Base-by-base conservation (phyloP, 108 stramenopile species). In the Nannochloropsis granulata region DNA sequence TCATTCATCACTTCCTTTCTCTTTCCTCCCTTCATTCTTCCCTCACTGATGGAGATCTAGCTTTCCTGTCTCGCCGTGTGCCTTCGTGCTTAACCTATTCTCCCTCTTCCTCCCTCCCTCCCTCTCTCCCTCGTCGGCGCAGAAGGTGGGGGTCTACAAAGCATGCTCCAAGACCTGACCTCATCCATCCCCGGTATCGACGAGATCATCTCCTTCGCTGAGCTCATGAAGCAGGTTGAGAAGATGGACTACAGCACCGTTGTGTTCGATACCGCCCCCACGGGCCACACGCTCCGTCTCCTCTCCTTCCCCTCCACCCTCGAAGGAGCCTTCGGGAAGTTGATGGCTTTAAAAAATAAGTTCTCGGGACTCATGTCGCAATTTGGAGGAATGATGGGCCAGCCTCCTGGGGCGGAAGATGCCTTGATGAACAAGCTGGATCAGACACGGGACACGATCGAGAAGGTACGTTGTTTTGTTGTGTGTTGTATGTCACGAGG, bases 241-340 rank as follows among this genome's bases (percentile, higher is more conserved):
- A 89, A 85, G 83, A 91, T 97, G 88, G 97, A 99, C 91, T 98
- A 95, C 91, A 94, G 95, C 85, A 94, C 95, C 21, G 94, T 99
- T 81, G 96, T 98, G 23, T 97, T 99, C 89, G 98, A 99, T 88
- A 99, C 98, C 12, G 98, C 98, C 12, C 98, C 98, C 12, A 99
- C 98, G 12, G 98, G 98, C 19, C 98, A 99, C 90, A 99, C 98
- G n/a, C 94, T 98, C 42, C 93, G 97, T 44, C 92, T 98, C 14
- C 91, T 98, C 43, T 90, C 90, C 82, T 97, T 98, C 92, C 98
- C 98, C 23, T 96, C 96, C 82, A 97, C 96, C 84, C 90, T 98
- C 85, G 96, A 97, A 89, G 97, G 94, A 90, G 97, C 96, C 16
- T 92, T 98, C 81, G 95, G 95, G 43, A 97, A 97, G 89, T 90